A percentile compares a stretch with the other conserved stretches of the same genome.
These are phyloP conservation scores for Verticillium klebahnii DNA, from an alignment of 2,329 filamentous ascomycete species.

Conservation along the genomic window DNA sequence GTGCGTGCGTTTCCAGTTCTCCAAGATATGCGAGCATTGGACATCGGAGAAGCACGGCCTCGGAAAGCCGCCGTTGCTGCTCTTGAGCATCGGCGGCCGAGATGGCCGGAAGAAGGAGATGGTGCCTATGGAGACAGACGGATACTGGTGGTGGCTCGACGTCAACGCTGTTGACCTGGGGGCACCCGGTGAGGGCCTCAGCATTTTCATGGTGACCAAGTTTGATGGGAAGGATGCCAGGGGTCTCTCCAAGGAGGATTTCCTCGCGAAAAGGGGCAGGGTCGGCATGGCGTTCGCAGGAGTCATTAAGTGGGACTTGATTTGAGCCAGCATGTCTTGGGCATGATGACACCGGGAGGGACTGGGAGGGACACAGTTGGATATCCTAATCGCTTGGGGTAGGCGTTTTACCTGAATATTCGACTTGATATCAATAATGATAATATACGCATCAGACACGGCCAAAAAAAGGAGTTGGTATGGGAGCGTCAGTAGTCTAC, in stretches of 20 bases:
- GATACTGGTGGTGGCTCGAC: slow-evolving; percentile 78
- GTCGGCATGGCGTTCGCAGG: slow-evolving; percentile 40
- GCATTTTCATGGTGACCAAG: slow-evolving; percentile 55
- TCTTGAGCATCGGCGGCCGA: slow-evolving; percentile 61
- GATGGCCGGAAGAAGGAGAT: slow-evolving; percentile 65
- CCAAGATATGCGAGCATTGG: slow-evolving; percentile 79
- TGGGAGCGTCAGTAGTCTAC: too few species aligned
- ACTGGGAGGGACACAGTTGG: background rate
- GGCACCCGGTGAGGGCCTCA: slow-evolving; percentile 62
- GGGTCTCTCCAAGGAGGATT: slow-evolving; percentile 45
- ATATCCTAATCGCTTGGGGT: background rate
- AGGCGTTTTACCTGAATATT: background rate
- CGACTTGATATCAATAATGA: too few species aligned
- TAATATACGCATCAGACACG: too few species aligned
- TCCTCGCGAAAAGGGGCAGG: slow-evolving; percentile 35
- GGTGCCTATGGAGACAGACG: slow-evolving; percentile 71
- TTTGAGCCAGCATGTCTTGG: slow-evolving; percentile 18
- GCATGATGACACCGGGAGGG: background rate
- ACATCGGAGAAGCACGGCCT: slow-evolving; percentile 62
- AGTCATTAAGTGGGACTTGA: slow-evolving; percentile 45
- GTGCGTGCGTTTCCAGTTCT: slow-evolving; percentile 73
- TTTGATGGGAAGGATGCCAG: slow-evolving; percentile 42
- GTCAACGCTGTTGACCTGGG: slow-evolving; percentile 63
- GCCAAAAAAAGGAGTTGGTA: too few species aligned
- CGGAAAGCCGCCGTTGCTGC: slow-evolving; percentile 63